Evolutionary conservation across 2,329 filamentous ascomycete genomes (phyloP).

Genomic region (Exserohilum rostratum): DNA sequence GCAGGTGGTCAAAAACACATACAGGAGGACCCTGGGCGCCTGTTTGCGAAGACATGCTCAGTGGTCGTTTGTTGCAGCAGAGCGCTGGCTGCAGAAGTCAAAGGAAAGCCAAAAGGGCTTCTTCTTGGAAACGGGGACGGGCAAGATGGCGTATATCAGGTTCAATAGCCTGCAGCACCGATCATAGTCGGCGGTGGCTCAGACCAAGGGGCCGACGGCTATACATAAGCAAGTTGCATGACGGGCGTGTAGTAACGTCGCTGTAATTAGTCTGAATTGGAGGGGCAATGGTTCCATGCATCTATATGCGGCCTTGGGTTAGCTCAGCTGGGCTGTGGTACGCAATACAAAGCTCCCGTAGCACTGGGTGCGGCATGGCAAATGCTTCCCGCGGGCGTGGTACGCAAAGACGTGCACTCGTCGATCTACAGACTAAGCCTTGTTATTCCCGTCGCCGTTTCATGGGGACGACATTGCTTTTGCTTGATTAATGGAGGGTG

Average conservation of each 20-base stretch:
- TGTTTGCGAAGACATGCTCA: slow-evolving; percentile 20
- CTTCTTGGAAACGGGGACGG: slow-evolving; percentile 5
- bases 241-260: slow-evolving; percentile 24
- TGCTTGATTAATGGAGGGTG: background rate
- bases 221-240: slow-evolving; percentile 28
- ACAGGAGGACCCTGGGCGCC: slow-evolving; percentile 13
- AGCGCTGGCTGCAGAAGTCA: slow-evolving; percentile 7
- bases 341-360: slow-evolving; percentile 11
- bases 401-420: slow-evolving; percentile 1
- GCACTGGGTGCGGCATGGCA: slow-evolving; percentile 22
- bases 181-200: slow-evolving; percentile 24
- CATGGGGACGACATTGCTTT: background rate
- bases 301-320: slow-evolving; percentile 9
- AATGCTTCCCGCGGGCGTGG: slow-evolving; percentile 2
- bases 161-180: slow-evolving; percentile 17
- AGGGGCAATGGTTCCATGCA: slow-evolving; percentile 10
- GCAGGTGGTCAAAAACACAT: slow-evolving; percentile 1
- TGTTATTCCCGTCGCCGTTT: background rate
- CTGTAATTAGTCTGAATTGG: slow-evolving; percentile 25
- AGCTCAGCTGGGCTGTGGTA: slow-evolving; percentile 15
- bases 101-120: slow-evolving; percentile 15
- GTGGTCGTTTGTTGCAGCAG: slow-evolving; percentile 5
- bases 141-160: slow-evolving; percentile 31
- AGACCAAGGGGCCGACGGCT: slow-evolving; percentile 20
- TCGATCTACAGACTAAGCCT: slow-evolving; percentile 1